Evolutionary conservation across 2,329 filamentous ascomycete genomes (phyloP).

Genomic region (Massarina eburnea): DNA sequence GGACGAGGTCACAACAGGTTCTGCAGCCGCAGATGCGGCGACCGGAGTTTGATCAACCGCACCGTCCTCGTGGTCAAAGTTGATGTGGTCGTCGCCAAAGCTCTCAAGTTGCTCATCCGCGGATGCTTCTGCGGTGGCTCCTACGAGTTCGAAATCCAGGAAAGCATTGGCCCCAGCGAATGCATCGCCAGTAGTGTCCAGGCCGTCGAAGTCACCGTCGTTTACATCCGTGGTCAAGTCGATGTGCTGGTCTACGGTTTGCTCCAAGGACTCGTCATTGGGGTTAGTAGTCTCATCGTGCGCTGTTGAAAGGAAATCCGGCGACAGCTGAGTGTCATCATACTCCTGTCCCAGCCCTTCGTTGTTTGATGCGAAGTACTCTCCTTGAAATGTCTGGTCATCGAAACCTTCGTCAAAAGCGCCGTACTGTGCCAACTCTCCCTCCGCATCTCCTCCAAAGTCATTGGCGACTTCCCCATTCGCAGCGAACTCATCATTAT

Average conservation of each 20-base stretch:
- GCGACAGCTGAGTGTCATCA: constrained; percentile 14
- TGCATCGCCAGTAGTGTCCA: constrained; percentile 10
- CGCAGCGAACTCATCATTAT: constrained; percentile 4
- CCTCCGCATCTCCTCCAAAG: constrained; percentile 5
- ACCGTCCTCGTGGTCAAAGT: constrained; percentile 28
- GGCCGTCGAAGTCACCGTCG: constrained; percentile 9
- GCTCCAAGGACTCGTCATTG: constrained; percentile 21
- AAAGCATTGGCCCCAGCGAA: constrained; percentile 17
- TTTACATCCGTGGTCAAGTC: constrained; percentile 15
- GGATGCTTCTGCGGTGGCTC: background rate
- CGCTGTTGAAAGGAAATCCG: constrained; percentile 11
- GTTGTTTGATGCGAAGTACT: constrained; percentile 20
- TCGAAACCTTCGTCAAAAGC: constrained; percentile 4
- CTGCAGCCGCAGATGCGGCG: constrained; percentile 30
- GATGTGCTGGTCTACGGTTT: constrained; percentile 16
- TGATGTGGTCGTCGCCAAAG: constrained; percentile 12
- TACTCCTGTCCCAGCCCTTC: constrained; percentile 15
- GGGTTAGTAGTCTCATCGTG: constrained; percentile 29
- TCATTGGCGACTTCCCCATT: constrained; percentile 5
- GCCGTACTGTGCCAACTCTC: constrained; percentile 2
- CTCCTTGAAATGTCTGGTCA: constrained; percentile 9
- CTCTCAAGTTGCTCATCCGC: background rate
- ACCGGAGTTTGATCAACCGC: constrained; percentile 23
- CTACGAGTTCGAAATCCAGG: constrained; percentile 20
- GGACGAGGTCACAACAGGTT: constrained; percentile 27